Conservation (phyloP, 108 stramenopile species). For the Pseudonitzschia delicatissima region DNA sequence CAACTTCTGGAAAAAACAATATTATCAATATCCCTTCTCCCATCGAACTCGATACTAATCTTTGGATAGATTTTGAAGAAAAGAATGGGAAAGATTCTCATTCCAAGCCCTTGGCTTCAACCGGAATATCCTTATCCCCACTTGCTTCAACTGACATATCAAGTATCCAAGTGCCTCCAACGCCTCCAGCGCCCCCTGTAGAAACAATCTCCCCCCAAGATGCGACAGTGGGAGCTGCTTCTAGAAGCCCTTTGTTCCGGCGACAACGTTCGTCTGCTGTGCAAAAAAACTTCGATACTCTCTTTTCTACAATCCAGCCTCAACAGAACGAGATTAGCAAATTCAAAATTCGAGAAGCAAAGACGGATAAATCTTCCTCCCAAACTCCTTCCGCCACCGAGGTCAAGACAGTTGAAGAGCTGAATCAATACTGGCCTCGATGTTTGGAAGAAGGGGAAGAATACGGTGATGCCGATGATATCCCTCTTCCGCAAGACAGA, state of each 20-base stretch:
- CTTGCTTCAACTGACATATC: neutral
- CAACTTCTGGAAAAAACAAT: neutral
- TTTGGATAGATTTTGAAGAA: neutral
- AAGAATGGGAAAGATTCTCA: neutral
- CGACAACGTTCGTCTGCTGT: too few relatives aligned
- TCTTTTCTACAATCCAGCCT: neutral
- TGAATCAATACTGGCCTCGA: constrained; percentile 18
- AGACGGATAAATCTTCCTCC: neutral
- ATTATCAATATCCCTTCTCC: neutral
- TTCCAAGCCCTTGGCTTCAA: neutral
- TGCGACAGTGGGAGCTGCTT: neutral
- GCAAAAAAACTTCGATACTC: neutral
- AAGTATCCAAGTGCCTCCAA: neutral
- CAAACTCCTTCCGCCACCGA: too few relatives aligned
- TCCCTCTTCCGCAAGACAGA: constrained; percentile 18
- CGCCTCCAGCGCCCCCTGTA: neutral
- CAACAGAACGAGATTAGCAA: neutral
- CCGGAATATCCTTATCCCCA: neutral
- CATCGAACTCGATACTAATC: neutral
- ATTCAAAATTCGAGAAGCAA: neutral
- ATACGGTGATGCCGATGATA: constrained; percentile 48
- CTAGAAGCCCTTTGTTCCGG: constrained; percentile 1
- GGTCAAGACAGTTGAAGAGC: constrained; percentile 11
- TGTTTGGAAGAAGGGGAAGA: constrained; percentile 23
- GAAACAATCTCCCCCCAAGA: neutral